Percentiles rank a stretch among this genome's conserved stretches.
These are phyloP conservation scores for Solanum hybrid DNA, from an alignment of 305 asterid genomes.

Conservation along the genomic window DNA sequence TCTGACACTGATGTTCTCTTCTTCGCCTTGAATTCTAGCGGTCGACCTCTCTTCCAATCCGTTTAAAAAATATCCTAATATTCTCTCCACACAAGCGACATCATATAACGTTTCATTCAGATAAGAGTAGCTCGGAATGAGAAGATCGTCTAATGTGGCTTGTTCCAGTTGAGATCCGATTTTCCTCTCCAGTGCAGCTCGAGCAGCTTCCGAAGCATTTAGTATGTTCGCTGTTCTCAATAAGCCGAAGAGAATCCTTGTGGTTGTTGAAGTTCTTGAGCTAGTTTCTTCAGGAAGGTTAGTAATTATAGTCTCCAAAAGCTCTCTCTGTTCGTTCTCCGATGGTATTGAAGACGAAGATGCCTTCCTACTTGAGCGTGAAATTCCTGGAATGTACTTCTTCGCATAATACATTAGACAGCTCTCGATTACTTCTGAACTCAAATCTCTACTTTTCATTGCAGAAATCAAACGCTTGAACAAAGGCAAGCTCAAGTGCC, in stretches of 20 bases:
- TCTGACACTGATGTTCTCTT: conserved; percentile 25
- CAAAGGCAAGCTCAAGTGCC: conserved; percentile 37
- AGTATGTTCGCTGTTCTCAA: conserved; percentile 69
- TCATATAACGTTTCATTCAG: conserved; percentile 83
- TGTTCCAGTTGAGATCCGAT: conserved; percentile 77
- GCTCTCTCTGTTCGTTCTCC: conserved; percentile 77
- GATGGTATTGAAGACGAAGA: conserved; percentile 41
- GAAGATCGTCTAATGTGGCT: conserved; percentile 77
- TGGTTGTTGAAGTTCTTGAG: conserved; percentile 28
- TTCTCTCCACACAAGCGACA: conserved; percentile 85
- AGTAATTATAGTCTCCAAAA: conserved; percentile 57
- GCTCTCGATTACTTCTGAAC: conserved; percentile 64
- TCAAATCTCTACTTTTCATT: conserved; percentile 53
- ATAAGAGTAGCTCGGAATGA: conserved; percentile 91
- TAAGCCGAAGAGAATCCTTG: conserved; percentile 64
- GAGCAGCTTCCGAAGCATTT: conserved; percentile 60
- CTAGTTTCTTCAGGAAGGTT: conserved; percentile 57
- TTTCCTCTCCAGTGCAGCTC: conserved; percentile 64
- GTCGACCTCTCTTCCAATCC: conserved; percentile 42
- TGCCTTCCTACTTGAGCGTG: conserved; percentile 51
- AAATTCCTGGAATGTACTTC: conserved; percentile 71
- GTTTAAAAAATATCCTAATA: conserved; percentile 46
- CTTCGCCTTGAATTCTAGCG: conserved; percentile 30
- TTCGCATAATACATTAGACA: conserved; percentile 75
- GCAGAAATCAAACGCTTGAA: conserved; percentile 57